Evolutionary conservation across 805 yeast species (phyloP), one percentile per base, ranked within the genome.

Genomic region (Yamadazyma phyllophila): DNA sequence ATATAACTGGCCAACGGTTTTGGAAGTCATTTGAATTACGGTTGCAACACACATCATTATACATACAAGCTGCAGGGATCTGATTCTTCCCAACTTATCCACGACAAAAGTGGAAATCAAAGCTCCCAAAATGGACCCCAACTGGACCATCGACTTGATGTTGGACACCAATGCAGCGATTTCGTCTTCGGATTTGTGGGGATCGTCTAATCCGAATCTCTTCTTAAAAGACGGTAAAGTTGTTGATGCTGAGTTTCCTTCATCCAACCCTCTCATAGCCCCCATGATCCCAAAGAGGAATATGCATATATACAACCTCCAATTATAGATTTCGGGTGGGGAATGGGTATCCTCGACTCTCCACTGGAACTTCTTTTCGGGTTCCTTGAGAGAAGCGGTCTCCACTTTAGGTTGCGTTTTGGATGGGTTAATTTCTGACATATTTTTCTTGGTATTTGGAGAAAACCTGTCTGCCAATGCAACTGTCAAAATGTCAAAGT

Each of bases 51-150:
- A 57, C 81, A 79, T 74, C 14, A 68, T 50, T 1, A 67, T 31
- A 52, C 78, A 73, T 15, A 71, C 67, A 2, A 57, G 56, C 51
- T 76, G 77, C 40, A 78, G 59, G 7, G 82, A 62, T 53, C 76
- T 62, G 41, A 77, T 66, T 53, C 83, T 66, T 14, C 85, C 85
- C 34, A 80, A 52, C 38, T 63, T 64, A 54, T 80, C 84, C 32
- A 73, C 76, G 1, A 76, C 54, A 47, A 63, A 70, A 57, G 73
- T 68, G 1, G 82, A 77, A 15, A 78, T 42, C 13, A 78, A 41
- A 15, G 81, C 64, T 13, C 85, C 85, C 34, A 76, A 81, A 31
- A 78, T 69, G n/a, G 79, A 73, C 2, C 82, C 82, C 26, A 80
- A 57, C 53, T 76, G 81, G 6, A 79, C 83, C 83, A 80, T 80